Conservation (phyloP, 2,329 filamentous ascomycete genomes). For the Fusarium sp. region DNA sequence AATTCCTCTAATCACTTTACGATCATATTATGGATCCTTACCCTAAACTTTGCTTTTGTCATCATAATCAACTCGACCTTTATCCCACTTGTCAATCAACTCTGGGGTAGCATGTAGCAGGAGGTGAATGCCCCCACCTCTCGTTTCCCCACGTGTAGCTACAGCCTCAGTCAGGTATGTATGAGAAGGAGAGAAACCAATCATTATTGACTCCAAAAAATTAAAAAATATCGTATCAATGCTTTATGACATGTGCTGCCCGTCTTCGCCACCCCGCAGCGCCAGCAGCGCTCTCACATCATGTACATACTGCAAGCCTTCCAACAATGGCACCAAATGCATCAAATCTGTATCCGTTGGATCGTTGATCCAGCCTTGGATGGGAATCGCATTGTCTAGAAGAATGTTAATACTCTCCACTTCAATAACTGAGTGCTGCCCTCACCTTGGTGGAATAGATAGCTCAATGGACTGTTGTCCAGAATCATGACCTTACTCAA, state of each 20-base stretch:
- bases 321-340: constrained; percentile 91
- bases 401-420: not conserved
- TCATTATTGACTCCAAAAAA: constrained; percentile 28
- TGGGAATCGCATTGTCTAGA: constrained; percentile 96
- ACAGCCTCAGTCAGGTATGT: constrained; percentile 1
- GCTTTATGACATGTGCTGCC: constrained; percentile 67
- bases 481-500: constrained; percentile 98
- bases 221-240: constrained; percentile 32
- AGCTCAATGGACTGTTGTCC: constrained; percentile 98
- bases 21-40: too few relatives aligned
- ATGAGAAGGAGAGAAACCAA: constrained; percentile 21
- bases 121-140: constrained; percentile 16
- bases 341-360: constrained; percentile 96
- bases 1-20: too few relatives aligned
- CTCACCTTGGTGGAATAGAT: constrained; percentile 97
- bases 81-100: too few relatives aligned
- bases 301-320: constrained; percentile 95
- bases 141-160: constrained; percentile 31
- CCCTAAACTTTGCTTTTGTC: not conserved
- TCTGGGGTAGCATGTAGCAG: constrained; percentile 14
- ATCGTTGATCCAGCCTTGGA: constrained; percentile 99
- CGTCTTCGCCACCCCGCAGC: constrained; percentile 87
- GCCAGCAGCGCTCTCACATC: constrained; percentile 94
- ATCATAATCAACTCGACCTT: not conserved
- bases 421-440: constrained; percentile 40